These are phyloP conservation scores for Leccinum fallax DNA, from an alignment of 1,284 basidiomycete species.

Conservation along the genomic window DNA sequence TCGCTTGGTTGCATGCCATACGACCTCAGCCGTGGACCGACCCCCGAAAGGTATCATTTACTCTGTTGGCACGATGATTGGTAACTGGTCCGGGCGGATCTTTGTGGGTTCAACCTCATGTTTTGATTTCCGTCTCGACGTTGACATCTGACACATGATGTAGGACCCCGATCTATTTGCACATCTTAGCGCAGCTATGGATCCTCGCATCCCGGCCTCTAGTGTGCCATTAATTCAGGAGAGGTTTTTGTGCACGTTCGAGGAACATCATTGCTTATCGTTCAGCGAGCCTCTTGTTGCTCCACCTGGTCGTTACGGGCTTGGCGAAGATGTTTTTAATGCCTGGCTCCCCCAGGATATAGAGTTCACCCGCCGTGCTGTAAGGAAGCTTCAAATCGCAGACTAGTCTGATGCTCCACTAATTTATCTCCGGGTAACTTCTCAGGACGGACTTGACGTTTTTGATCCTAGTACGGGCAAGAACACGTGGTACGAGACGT, in stretches of 20 bases:
- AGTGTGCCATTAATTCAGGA: constrained; percentile 36
- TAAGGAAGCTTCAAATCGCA: constrained; percentile 25
- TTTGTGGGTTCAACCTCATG: constrained; percentile 34
- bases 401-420: constrained; percentile 1
- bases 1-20: constrained; percentile 44
- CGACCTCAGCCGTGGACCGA: constrained; percentile 35
- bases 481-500: constrained; percentile 46
- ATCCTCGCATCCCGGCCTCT: constrained; percentile 22
- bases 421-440: constrained; percentile 18
- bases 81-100: constrained; percentile 46
- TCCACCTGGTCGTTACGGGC: constrained; percentile 35
- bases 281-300: constrained; percentile 39
- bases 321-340: constrained; percentile 46
- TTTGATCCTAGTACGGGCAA: constrained; percentile 40
- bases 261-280: constrained; percentile 49
- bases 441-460: constrained; percentile 44
- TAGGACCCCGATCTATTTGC: constrained; percentile 30
- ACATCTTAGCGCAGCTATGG: constrained; percentile 26
- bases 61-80: constrained; percentile 42
- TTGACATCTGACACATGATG: constrained; percentile 17
- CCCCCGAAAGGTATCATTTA: constrained; percentile 44
- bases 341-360: constrained; percentile 47
- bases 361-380: constrained; percentile 36
- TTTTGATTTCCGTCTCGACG: constrained; percentile 3
- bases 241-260: constrained; percentile 43